Evolutionary conservation across 371 early-diverging fungal species (phyloP).

Genomic region (Mortierella sp.): DNA sequence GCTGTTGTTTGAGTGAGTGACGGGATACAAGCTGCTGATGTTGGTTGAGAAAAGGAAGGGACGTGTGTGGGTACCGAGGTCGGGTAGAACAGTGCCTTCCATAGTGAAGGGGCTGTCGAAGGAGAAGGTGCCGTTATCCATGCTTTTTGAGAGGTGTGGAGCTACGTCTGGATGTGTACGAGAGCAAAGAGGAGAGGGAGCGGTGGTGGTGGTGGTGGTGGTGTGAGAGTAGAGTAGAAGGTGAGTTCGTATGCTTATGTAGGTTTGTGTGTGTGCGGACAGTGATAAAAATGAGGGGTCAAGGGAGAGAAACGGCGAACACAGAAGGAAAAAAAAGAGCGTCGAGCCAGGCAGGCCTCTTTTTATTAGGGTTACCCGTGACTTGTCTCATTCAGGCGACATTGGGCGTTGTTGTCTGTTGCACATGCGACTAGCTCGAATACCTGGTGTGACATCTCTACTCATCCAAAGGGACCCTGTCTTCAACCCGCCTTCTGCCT

Average conservation of each 20-base stretch:
- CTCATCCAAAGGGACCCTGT: background rate
- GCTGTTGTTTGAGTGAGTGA: background rate
- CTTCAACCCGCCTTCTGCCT: background rate
- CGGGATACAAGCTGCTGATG: too few relatives aligned
- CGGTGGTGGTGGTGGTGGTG: too few relatives aligned
- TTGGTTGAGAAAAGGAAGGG: background rate
- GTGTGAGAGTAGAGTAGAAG: background rate
- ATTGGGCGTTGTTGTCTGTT: conserved; percentile 1
- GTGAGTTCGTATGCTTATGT: background rate
- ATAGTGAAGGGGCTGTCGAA: conserved; percentile 15
- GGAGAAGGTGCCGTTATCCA: conserved; percentile 20
- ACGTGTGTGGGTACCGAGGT: conserved; percentile 16
- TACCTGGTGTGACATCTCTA: background rate
- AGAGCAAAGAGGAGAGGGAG: background rate
- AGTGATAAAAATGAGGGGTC: background rate
- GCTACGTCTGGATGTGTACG: background rate
- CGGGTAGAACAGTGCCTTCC: conserved; percentile 21
- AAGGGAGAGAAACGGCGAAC: too few relatives aligned
- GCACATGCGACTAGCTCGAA: background rate
- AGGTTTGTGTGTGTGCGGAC: too few relatives aligned
- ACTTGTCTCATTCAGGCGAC: background rate
- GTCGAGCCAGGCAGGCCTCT: too few relatives aligned
- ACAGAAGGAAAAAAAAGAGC: too few relatives aligned
- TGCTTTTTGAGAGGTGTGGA: background rate
- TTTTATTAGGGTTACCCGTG: background rate